Conservation (phyloP, 169 alveolate species). For the Plasmodium fragile region DNA sequence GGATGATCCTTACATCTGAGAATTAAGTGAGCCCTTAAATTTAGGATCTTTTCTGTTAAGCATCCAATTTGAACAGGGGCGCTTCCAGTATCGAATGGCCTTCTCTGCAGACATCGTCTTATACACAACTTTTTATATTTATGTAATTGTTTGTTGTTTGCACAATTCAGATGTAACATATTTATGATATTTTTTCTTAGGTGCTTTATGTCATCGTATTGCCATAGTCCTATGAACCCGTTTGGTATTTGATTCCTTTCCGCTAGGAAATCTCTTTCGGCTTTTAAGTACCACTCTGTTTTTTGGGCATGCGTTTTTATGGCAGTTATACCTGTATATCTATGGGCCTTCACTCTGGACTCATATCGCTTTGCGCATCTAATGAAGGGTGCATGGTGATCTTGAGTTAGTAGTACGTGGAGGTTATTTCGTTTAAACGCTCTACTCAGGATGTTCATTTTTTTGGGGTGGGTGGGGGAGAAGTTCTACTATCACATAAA, state of each 20-base stretch:
- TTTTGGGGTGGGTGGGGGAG: neutral
- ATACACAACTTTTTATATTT: slow-evolving; percentile 78
- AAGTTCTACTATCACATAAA: neutral
- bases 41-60: slow-evolving; percentile 88
- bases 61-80: slow-evolving; percentile 90
- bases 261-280: slow-evolving; percentile 89
- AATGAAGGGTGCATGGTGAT: slow-evolving; percentile 8
- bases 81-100: slow-evolving; percentile 88
- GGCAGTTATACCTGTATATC: slow-evolving; percentile 88
- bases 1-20: slow-evolving; percentile 86
- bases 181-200: slow-evolving; percentile 79
- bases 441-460: slow-evolving; percentile 25
- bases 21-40: slow-evolving; percentile 88
- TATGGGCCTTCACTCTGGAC: slow-evolving; percentile 86
- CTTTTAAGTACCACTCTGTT: slow-evolving; percentile 90
- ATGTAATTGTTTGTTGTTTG: slow-evolving; percentile 77
- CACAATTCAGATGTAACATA: slow-evolving; percentile 83
- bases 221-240: slow-evolving; percentile 88
- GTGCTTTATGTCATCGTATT: slow-evolving; percentile 83
- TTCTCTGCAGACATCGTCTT: slow-evolving; percentile 84
- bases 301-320: slow-evolving; percentile 89
- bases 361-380: slow-evolving; percentile 72
- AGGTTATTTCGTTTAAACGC: neutral
- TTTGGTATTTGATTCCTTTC: slow-evolving; percentile 87
- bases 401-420: neutral